Evolutionary conservation across 2,329 filamentous ascomycete species (phyloP).

Genomic region (Colletotrichum graminicola): DNA sequence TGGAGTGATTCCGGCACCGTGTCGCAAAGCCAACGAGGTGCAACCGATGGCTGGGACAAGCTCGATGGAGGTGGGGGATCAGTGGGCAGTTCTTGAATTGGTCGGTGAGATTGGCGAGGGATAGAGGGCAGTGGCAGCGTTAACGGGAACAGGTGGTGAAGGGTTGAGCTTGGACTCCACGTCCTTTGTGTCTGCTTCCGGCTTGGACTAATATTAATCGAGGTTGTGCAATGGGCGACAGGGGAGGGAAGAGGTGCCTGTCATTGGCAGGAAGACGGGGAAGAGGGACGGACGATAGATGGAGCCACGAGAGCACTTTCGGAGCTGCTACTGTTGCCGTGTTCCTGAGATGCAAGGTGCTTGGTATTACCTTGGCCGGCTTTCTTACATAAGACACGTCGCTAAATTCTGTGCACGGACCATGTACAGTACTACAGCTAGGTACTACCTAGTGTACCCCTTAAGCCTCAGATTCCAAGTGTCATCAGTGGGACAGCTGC

Average conservation of each 20-base stretch:
- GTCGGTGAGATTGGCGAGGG: conserved; percentile 35
- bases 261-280: conserved; percentile 11
- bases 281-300: background rate
- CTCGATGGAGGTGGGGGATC: conserved; percentile 23
- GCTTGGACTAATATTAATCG: conserved; percentile 36
- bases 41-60: conserved; percentile 34
- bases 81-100: conserved; percentile 21
- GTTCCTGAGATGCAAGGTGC: conserved; percentile 12
- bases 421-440: background rate
- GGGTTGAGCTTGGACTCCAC: conserved; percentile 33
- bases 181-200: conserved; percentile 15
- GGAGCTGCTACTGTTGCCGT: background rate
- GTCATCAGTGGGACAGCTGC: background rate
- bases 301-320: conserved; percentile 10
- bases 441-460: background rate
- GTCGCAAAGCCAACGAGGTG: conserved; percentile 17
- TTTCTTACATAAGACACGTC: conserved; percentile 1
- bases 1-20: background rate
- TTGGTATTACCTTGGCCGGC: background rate
- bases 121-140: conserved; percentile 21
- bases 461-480: background rate
- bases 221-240: conserved; percentile 11
- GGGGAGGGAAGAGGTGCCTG: conserved; percentile 25
- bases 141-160: conserved; percentile 15
- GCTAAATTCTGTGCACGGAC: background rate